These are phyloP conservation scores for Exophiala viscosa DNA, from an alignment of 2,329 filamentous ascomycete genomes.

Conservation along the genomic window DNA sequence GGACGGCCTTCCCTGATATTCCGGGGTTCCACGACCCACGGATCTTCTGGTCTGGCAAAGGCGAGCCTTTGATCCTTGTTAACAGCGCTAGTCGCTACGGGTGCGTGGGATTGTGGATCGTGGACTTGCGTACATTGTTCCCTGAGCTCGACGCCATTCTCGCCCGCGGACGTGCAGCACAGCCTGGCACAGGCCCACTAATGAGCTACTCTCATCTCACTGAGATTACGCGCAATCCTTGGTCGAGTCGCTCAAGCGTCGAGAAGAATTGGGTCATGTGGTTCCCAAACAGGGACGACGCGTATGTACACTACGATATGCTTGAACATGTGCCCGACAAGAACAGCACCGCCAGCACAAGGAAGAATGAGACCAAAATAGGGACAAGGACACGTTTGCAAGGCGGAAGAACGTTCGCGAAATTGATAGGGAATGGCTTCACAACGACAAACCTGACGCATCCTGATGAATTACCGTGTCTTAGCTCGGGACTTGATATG, in stretches of 20 bases:
- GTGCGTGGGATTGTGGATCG: constrained; percentile 35
- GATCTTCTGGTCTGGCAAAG: constrained; percentile 40
- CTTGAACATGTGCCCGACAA: background rate
- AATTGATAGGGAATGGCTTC: constrained; percentile 32
- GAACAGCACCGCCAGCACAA: background rate
- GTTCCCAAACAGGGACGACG: constrained; percentile 31
- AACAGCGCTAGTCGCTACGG: constrained; percentile 34
- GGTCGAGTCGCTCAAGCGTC: constrained; percentile 32
- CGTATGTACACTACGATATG: constrained; percentile 40
- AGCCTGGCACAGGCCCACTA: constrained; percentile 19
- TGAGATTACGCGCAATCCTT: constrained; percentile 39
- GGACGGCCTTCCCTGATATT: constrained; percentile 35
- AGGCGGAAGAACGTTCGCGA: constrained; percentile 31
- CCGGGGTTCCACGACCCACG: constrained; percentile 42
- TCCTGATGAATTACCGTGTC: constrained; percentile 30
- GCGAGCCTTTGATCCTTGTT: constrained; percentile 39
- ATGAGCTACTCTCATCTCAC: constrained; percentile 33
- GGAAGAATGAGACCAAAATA: background rate
- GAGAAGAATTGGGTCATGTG: constrained; percentile 44
- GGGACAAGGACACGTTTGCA: background rate
- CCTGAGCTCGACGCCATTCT: constrained; percentile 6
- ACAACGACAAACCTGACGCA: constrained; percentile 34
- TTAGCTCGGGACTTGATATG: constrained; percentile 19
- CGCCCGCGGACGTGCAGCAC: background rate
- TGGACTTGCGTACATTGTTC: constrained; percentile 31